Evolutionary conservation across 2,329 filamentous ascomycete species (phyloP).

Genomic region (Dendrostoma leiphaemia): DNA sequence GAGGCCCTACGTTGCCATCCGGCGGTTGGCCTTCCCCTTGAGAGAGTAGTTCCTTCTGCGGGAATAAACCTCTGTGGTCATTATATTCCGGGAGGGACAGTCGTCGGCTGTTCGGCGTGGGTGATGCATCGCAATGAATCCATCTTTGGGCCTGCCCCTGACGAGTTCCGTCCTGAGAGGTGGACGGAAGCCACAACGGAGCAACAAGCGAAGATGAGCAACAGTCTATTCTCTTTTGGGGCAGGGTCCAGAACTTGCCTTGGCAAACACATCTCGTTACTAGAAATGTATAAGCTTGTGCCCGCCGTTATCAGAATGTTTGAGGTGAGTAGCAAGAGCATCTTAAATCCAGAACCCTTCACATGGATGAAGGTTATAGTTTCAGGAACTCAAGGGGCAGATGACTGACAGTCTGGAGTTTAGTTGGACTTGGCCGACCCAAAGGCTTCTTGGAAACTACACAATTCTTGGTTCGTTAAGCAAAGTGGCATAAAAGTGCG

Average conservation of each 20-base stretch:
- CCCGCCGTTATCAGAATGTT: background rate
- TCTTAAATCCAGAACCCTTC: too few species aligned
- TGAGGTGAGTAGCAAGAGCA: background rate
- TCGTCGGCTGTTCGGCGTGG: background rate
- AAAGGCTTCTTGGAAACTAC: too few species aligned
- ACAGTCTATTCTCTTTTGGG: background rate
- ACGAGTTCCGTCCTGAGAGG: background rate
- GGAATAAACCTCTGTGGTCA: too few species aligned
- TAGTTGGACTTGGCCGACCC: too few species aligned
- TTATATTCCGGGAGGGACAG: background rate
- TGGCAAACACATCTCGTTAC: background rate
- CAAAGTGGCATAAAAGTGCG: too few species aligned
- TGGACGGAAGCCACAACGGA: background rate
- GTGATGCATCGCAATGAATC: background rate
- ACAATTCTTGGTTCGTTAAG: too few species aligned
- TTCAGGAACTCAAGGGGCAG: too few species aligned
- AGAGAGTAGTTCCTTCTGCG: too few species aligned
- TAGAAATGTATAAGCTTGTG: constrained; percentile 7
- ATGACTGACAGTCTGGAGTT: too few species aligned
- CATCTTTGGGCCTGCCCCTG: background rate
- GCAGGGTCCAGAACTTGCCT: background rate
- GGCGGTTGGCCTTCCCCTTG: background rate
- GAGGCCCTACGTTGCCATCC: constrained; percentile 1
- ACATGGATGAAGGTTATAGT: too few species aligned
- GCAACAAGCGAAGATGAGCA: background rate